Evolutionary conservation across 1,139 yeast species (phyloP).

Genomic region (Debaryomyces udenii): DNA sequence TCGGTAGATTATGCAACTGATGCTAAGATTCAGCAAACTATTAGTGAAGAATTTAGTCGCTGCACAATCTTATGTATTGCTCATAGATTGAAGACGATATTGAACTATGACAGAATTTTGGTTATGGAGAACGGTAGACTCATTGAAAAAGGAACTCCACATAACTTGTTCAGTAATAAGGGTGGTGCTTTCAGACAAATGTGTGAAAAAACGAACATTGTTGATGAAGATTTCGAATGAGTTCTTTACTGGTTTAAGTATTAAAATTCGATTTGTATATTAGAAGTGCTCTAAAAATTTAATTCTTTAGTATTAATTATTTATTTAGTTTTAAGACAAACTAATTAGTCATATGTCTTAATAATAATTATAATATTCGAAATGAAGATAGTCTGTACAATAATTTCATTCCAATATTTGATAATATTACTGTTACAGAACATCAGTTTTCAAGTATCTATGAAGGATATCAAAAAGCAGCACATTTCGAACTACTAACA

Average conservation of each 20-base stretch:
- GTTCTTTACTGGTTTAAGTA: background rate
- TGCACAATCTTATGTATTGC: conserved; percentile 60
- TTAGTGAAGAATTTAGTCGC: conserved; percentile 43
- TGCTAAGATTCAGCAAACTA: conserved; percentile 51
- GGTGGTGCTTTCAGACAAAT: conserved; percentile 44
- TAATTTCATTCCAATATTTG: too few species aligned
- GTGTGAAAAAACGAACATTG: conserved; percentile 41
- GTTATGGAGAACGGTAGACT: conserved; percentile 57
- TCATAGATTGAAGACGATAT: conserved; percentile 55
- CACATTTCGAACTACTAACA: too few species aligned
- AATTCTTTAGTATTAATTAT: too few species aligned
- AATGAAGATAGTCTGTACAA: too few species aligned
- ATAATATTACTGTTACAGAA: too few species aligned
- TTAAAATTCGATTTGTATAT: too few species aligned
- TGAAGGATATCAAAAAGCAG: too few species aligned
- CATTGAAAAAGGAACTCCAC: conserved; percentile 53
- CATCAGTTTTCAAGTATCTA: too few species aligned
- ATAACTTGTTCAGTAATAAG: conserved; percentile 34
- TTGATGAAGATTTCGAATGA: conserved; percentile 20
- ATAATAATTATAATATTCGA: too few species aligned
- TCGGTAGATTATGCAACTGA: conserved; percentile 62
- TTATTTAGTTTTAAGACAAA: too few species aligned
- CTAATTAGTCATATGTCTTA: too few species aligned
- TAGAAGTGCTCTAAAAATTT: too few species aligned
- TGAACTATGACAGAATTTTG: conserved; percentile 53